phyloP scores from a whole-genome alignment of 2,329 filamentous ascomycete species.

The Lasiodiplodia theobromae region DNA sequence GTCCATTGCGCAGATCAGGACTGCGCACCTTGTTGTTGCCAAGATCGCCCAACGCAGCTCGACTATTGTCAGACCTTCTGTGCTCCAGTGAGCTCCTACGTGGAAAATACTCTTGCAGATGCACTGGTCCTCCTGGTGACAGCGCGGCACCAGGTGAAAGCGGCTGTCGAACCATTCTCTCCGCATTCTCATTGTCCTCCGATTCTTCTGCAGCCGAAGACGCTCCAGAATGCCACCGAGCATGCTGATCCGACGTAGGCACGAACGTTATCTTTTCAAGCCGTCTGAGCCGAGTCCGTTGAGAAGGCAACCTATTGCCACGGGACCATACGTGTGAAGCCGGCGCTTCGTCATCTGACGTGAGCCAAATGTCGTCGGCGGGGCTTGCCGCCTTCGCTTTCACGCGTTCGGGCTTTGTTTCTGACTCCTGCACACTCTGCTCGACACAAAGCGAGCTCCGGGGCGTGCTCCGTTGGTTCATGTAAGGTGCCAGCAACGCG shows the following conservation, averaged over 20 bases:
- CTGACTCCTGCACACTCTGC: background rate
- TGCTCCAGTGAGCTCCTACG: conserved; percentile 5
- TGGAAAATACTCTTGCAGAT: conserved; percentile 16
- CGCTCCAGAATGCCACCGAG: background rate
- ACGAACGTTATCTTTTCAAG: background rate
- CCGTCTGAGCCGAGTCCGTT: conserved; percentile 5
- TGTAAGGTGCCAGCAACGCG: conserved; percentile 28
- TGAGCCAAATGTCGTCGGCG: conserved; percentile 27
- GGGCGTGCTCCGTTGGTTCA: conserved; percentile 13
- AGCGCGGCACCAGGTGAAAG: conserved; percentile 11
- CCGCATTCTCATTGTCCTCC: background rate
- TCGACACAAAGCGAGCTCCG: background rate
- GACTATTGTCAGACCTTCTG: background rate
- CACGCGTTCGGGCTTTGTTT: background rate
- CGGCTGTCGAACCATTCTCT: background rate
- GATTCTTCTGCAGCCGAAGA: background rate
- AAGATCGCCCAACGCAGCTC: background rate
- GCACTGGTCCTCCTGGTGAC: conserved; percentile 3
- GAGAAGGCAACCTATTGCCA: conserved; percentile 1
- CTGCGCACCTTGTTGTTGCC: conserved; percentile 7
- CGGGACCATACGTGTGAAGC: background rate
- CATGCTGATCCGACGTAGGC: background rate
- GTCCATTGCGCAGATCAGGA: background rate
- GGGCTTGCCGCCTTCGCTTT: background rate
- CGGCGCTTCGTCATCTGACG: conserved; percentile 22